Evolutionary conservation across 1,139 yeast genomes (phyloP).

Genomic region (Lodderomyces oxycetoniae): DNA sequence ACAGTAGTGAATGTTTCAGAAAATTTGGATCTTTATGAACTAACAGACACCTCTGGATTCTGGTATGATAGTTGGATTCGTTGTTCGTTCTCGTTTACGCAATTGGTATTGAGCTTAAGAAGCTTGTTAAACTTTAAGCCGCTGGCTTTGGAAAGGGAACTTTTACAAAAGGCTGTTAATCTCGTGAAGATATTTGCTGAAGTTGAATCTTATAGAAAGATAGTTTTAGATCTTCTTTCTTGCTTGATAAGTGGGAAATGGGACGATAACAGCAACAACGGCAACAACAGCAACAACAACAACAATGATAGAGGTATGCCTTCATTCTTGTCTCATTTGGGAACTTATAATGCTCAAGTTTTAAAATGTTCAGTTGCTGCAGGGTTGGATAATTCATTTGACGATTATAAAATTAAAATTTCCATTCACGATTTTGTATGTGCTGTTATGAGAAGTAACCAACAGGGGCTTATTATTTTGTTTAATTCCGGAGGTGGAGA

Average conservation of each 20-base stretch:
- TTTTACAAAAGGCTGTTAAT: constrained; percentile 53
- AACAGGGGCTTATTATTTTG: constrained; percentile 79
- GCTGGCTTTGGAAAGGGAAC: constrained; percentile 58
- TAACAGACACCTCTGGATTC: constrained; percentile 39
- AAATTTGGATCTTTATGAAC: constrained; percentile 33
- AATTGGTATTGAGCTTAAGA: constrained; percentile 50
- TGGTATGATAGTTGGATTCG: constrained; percentile 44
- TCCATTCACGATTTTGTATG: constrained; percentile 67
- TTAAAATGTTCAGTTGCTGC: constrained; percentile 54
- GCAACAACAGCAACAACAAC: constrained; percentile 32
- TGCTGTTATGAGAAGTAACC: constrained; percentile 71
- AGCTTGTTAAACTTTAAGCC: constrained; percentile 45
- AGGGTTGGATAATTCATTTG: constrained; percentile 59
- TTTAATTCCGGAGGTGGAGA: constrained; percentile 70
- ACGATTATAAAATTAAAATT: constrained; percentile 51
- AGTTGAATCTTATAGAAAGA: constrained; percentile 43
- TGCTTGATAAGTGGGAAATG: constrained; percentile 60
- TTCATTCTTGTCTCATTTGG: constrained; percentile 76
- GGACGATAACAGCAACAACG: constrained; percentile 42
- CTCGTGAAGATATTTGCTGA: constrained; percentile 59
- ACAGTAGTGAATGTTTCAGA: constrained; percentile 47
- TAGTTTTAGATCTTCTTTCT: constrained; percentile 55
- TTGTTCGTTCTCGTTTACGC: constrained; percentile 38
- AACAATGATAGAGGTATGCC: constrained; percentile 33
- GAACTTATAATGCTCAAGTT: constrained; percentile 55